phyloP scores from a whole-genome alignment of 306 rosid genomes.

The Glycyrrhiza uralensis region DNA sequence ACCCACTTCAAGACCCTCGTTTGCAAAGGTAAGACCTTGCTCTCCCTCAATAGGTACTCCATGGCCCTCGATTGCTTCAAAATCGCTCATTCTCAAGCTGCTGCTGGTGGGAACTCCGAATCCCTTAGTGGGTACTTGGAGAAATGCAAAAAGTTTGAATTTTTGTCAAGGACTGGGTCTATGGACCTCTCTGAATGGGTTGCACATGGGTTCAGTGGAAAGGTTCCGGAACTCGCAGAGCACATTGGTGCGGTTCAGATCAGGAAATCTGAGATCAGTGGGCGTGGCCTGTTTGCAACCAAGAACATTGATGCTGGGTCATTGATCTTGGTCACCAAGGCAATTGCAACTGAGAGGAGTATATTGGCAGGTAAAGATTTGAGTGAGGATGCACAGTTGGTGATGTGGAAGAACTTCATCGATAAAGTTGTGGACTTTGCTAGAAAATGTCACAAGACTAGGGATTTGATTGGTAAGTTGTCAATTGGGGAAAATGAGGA shows the following conservation, averaged over 20 bases:
- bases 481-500: conserved; percentile 74
- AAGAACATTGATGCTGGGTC: conserved; percentile 76
- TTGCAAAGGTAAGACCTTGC: conserved; percentile 81
- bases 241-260: conserved; percentile 64
- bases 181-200: conserved; percentile 88
- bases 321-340: conserved; percentile 60
- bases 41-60: conserved; percentile 58
- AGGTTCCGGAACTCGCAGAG: conserved; percentile 73
- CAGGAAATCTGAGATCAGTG: conserved; percentile 59
- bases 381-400: conserved; percentile 72
- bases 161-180: conserved; percentile 61
- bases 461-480: conserved; percentile 45
- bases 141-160: conserved; percentile 68
- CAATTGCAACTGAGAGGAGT: conserved; percentile 72
- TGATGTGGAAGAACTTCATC: conserved; percentile 85
- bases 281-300: conserved; percentile 67
- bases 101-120: conserved; percentile 42
- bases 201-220: conserved; percentile 48
- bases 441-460: conserved; percentile 42
- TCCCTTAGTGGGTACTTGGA: conserved; percentile 55
- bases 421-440: conserved; percentile 46
- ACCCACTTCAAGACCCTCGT: conserved; percentile 77
- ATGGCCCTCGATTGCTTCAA: conserved; percentile 59
- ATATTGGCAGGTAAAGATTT: conserved; percentile 54
- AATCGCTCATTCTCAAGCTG: conserved; percentile 49